Conservation (phyloP, 2,329 filamentous ascomycete genomes). For the Dichotomopilus funicola region DNA sequence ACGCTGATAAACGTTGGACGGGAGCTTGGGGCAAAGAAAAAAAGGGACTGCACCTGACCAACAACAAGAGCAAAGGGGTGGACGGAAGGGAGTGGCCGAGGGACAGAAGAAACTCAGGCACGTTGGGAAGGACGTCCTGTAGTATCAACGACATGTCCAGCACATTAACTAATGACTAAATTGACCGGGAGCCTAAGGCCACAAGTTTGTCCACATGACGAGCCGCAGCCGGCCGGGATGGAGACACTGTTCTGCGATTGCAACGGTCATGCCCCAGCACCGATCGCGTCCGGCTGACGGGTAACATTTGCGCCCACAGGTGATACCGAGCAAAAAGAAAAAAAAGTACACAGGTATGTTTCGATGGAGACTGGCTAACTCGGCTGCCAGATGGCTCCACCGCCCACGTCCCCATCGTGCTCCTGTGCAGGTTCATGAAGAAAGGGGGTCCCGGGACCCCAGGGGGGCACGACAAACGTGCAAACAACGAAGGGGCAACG, state of each 20-base stretch:
- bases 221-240: slow-evolving; percentile 13
- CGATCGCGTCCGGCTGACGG: too few relatives aligned
- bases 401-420: slow-evolving; percentile 4
- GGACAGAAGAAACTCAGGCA: slow-evolving; percentile 1
- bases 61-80: background rate
- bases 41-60: slow-evolving; percentile 1
- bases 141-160: slow-evolving; percentile 4
- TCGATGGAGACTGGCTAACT: background rate
- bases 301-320: too few relatives aligned
- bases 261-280: slow-evolving; percentile 9
- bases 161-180: background rate
- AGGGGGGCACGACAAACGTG: too few relatives aligned
- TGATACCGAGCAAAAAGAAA: too few relatives aligned
- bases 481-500: background rate
- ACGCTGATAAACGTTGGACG: slow-evolving; percentile 19
- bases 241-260: slow-evolving; percentile 10
- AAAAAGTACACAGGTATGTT: too few relatives aligned
- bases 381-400: slow-evolving; percentile 11
- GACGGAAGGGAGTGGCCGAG: slow-evolving; percentile 3
- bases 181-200: background rate
- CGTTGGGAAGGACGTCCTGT: background rate
- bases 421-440: slow-evolving; percentile 1
- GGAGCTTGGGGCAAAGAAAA: background rate
- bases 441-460: too few relatives aligned
- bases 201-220: slow-evolving; percentile 18